A percentile compares a stretch with the other conserved stretches of the same genome.
Conservation (phyloP, 2,329 filamentous ascomycete genomes). For the Aureobasidium sp. region DNA sequence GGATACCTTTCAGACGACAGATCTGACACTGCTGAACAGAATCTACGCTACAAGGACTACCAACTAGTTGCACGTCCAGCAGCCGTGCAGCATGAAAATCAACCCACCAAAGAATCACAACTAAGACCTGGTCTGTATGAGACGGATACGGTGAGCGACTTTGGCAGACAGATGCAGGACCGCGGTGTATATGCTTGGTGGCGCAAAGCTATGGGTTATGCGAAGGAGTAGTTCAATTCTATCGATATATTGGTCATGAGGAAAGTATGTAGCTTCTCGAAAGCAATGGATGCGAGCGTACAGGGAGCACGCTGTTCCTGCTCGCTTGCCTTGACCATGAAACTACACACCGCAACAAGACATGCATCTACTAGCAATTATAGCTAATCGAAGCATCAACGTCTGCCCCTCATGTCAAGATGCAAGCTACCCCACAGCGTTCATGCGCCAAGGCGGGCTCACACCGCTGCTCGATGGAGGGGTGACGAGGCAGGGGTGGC, state of each 20-base stretch:
- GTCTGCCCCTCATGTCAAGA: constrained; percentile 3
- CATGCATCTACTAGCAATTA: no score
- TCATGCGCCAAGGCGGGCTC: constrained; percentile 1
- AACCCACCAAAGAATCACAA: constrained; percentile 5
- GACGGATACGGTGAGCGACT: constrained; percentile 57
- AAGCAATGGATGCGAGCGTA: no score
- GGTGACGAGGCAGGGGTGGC: constrained; percentile 9
- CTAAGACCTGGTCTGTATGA: constrained; percentile 46
- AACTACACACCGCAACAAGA: neutral
- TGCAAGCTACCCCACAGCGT: constrained; percentile 5
- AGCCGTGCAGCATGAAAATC: constrained; percentile 22
- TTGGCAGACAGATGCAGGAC: constrained; percentile 54
- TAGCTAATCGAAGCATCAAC: no score
- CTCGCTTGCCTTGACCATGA: neutral
- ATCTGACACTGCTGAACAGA: constrained; percentile 20
- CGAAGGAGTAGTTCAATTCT: neutral
- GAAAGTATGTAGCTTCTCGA: no score
- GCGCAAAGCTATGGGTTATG: constrained; percentile 59
- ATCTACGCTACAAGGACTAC: constrained; percentile 66
- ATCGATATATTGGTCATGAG: no score
- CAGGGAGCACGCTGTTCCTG: neutral
- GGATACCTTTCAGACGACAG: neutral
- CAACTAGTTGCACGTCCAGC: constrained; percentile 53
- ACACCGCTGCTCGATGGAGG: constrained; percentile 4
- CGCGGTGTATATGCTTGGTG: constrained; percentile 59